Evolutionary conservation across 1,284 basidiomycete genomes (phyloP).

Genomic region (Exobasidium rhododendri): DNA sequence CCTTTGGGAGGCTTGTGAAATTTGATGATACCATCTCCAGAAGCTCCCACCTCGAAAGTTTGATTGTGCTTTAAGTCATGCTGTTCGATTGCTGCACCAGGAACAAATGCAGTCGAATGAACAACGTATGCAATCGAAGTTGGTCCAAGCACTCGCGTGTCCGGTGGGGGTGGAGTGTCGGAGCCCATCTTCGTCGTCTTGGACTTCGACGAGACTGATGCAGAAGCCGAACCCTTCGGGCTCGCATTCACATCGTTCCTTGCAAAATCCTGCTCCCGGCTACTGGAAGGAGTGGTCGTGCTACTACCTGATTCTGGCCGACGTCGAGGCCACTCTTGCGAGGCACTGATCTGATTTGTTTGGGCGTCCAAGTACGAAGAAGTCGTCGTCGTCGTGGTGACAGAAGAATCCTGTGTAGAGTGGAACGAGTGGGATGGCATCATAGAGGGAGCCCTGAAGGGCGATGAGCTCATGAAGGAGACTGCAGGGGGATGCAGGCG

Average conservation of each 20-base stretch:
- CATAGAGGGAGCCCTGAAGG: neutral
- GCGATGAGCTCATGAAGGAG: neutral
- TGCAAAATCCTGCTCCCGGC: neutral
- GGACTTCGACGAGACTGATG: constrained; percentile 3
- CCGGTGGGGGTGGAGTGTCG: constrained; percentile 28
- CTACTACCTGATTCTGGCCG: neutral
- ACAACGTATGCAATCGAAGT: constrained; percentile 80
- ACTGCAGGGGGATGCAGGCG: neutral
- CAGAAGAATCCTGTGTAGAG: neutral
- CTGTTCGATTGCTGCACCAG: constrained; percentile 73
- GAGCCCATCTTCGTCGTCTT: neutral
- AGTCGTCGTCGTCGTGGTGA: neutral
- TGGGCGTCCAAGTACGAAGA: neutral
- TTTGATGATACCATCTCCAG: constrained; percentile 81
- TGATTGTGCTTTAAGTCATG: constrained; percentile 66
- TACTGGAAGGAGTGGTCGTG: neutral
- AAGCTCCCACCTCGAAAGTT: constrained; percentile 61
- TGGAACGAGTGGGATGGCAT: neutral
- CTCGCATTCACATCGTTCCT: neutral
- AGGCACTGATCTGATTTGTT: constrained; percentile 4
- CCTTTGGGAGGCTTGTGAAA: constrained; percentile 63
- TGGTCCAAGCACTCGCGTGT: constrained; percentile 62
- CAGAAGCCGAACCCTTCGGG: neutral
- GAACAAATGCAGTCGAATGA: constrained; percentile 80
- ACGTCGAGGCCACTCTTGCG: constrained; percentile 19